A percentile compares a stretch with the other conserved stretches of the same genome.
Conservation (phyloP, 2,329 filamentous ascomycete genomes). For the Domatiomyces catenatus region DNA sequence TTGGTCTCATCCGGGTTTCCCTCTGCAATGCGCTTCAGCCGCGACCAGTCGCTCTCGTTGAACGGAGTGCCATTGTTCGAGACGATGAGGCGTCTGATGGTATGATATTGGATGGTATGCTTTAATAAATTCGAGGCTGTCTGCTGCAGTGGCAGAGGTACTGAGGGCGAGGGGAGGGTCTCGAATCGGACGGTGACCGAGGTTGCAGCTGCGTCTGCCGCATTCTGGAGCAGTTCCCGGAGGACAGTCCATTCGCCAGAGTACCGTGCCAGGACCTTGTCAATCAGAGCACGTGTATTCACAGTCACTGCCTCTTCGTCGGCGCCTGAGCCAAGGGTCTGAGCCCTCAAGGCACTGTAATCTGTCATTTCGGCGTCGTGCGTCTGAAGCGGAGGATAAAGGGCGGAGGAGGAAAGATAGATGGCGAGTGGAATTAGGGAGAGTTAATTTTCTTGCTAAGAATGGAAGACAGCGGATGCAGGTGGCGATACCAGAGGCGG, state of each 20-base stretch:
- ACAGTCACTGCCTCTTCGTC: conserved; percentile 97
- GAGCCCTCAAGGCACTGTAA: conserved; percentile 58
- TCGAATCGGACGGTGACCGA: conserved; percentile 87
- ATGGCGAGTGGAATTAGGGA: neutral
- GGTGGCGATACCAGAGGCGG: neutral
- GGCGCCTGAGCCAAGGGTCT: conserved; percentile 69
- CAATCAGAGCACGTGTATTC: conserved; percentile 89
- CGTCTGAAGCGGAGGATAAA: conserved; percentile 46
- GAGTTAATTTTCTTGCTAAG: neutral
- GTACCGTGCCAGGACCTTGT: conserved; percentile 92
- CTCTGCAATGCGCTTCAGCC: conserved; percentile 93
- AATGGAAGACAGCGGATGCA: neutral
- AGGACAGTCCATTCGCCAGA: conserved; percentile 84
- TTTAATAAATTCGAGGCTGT: conserved; percentile 60
- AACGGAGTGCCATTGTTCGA: conserved; percentile 87
- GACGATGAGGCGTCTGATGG: conserved; percentile 71
- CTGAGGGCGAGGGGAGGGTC: conserved; percentile 64
- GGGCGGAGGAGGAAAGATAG: conserved; percentile 3
- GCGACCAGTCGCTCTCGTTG: conserved; percentile 76
- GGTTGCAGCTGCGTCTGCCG: conserved; percentile 86
- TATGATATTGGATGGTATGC: conserved; percentile 72
- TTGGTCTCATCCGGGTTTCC: conserved; percentile 98
- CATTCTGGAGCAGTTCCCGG: conserved; percentile 92
- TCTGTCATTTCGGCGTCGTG: conserved; percentile 37
- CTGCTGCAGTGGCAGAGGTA: conserved; percentile 52